Evolutionary conservation across 345 rosid species (phyloP).

Genomic region (Pistacia atlantica): DNA sequence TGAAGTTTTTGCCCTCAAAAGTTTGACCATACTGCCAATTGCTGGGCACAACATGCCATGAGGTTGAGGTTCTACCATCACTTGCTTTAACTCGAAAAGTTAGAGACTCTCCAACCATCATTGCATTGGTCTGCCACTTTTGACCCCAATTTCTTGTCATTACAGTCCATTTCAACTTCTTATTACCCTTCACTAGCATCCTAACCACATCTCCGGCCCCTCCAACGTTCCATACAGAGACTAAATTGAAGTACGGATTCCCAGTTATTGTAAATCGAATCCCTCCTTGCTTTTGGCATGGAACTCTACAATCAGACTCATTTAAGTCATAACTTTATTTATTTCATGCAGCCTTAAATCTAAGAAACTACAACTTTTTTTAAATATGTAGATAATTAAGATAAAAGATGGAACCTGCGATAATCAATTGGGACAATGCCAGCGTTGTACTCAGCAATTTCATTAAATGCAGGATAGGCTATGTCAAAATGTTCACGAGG

Average conservation of each 20-base stretch:
- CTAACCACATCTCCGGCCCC: conserved; percentile 68
- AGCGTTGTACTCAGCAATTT: conserved; percentile 53
- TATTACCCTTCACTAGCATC: conserved; percentile 57
- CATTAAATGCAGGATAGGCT: conserved; percentile 57
- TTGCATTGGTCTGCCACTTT: conserved; percentile 42
- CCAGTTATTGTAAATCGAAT: conserved; percentile 62
- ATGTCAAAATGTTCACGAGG: conserved; percentile 77
- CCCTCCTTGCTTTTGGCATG: conserved; percentile 79
- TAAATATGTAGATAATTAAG: background rate
- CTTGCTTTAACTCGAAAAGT: conserved; percentile 46
- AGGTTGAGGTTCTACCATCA: conserved; percentile 42
- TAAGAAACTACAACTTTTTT: too few species aligned
- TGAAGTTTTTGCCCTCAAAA: conserved; percentile 51
- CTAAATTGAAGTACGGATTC: conserved; percentile 64
- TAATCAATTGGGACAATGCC: conserved; percentile 66
- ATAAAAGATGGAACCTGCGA: conserved; percentile 47
- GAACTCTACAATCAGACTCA: conserved; percentile 47
- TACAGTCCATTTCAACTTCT: conserved; percentile 42
- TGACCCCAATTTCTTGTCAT: conserved; percentile 56
- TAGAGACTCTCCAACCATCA: conserved; percentile 43
- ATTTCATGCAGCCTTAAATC: too few species aligned
- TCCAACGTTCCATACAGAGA: conserved; percentile 61
- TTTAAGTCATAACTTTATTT: background rate
- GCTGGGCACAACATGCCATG: conserved; percentile 43
- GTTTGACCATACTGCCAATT: conserved; percentile 58